These are phyloP conservation scores for Ceratorhiza oryzae-sativae DNA, from an alignment of 1,284 basidiomycete genomes.

Conservation along the genomic window DNA sequence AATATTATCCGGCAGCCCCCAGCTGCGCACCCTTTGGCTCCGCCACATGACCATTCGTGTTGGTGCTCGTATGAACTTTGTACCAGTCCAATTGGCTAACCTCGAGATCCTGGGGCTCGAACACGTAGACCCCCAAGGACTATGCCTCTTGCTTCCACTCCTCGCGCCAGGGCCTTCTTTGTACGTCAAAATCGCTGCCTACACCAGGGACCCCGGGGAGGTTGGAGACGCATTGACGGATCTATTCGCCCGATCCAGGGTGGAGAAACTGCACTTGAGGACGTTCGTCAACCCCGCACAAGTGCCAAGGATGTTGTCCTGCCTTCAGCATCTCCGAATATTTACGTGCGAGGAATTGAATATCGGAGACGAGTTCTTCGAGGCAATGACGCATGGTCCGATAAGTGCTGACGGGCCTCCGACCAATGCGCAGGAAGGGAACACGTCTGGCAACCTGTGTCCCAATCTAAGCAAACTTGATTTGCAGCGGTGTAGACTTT, in stretches of 20 bases:
- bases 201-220: conserved; percentile 27
- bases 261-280: conserved; percentile 18
- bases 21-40: conserved; percentile 21
- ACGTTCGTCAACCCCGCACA: conserved; percentile 33
- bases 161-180: not conserved
- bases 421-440: not conserved
- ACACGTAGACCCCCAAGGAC: conserved; percentile 27
- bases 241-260: conserved; percentile 27
- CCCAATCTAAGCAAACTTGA: conserved; percentile 15
- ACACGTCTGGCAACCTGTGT: not conserved
- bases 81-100: conserved; percentile 6
- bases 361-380: conserved; percentile 34
- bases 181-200: conserved; percentile 20
- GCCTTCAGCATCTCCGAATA: conserved; percentile 8
- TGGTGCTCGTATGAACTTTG: conserved; percentile 27
- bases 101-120: conserved; percentile 25
- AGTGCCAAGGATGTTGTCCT: conserved; percentile 17
- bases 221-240: conserved; percentile 25
- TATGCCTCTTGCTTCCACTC: conserved; percentile 25
- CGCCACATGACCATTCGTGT: conserved; percentile 29
- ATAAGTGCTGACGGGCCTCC: not conserved
- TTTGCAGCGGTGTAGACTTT: conserved; percentile 19
- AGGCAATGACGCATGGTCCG: not conserved
- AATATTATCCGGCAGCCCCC: conserved; percentile 11
- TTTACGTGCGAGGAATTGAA: conserved; percentile 33